Conservation (phyloP, 441 rosid genomes). For the Croton laevigatus region DNA sequence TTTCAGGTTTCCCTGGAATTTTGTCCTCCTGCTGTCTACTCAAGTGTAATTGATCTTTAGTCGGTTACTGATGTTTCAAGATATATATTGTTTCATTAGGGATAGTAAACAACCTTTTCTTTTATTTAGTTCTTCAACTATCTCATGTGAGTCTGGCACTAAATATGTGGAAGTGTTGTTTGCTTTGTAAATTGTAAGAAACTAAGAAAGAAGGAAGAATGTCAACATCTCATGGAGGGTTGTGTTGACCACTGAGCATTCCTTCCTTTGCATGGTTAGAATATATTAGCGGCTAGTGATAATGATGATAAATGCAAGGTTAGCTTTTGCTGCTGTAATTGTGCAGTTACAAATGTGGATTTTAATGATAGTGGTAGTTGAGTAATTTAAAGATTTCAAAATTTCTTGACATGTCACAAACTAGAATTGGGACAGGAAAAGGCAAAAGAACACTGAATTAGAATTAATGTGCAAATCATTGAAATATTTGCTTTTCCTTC, state of each 20-base stretch:
- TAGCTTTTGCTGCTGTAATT: background rate
- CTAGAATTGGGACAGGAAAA: background rate
- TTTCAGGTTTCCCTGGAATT: background rate
- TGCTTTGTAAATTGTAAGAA: background rate
- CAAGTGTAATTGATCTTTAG: background rate
- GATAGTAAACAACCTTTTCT: background rate
- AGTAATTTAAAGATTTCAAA: background rate
- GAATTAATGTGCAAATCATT: slow-evolving; percentile 4
- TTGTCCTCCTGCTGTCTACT: background rate
- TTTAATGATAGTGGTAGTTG: background rate
- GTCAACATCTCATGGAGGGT: background rate
- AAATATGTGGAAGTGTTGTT: background rate
- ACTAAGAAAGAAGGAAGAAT: background rate
- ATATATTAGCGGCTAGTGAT: background rate
- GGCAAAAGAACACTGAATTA: background rate
- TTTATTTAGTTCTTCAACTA: background rate
- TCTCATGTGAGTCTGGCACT: background rate
- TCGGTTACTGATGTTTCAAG: background rate
- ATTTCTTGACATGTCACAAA: background rate
- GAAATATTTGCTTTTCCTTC: background rate
- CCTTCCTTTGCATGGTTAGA: background rate
- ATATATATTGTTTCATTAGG: background rate
- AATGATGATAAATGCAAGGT: background rate
- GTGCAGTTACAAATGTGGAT: background rate
- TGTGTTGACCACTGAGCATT: background rate